These are phyloP conservation scores for Hippophae gyantsensis DNA, from an alignment of 306 rosid species.

Conservation along the genomic window DNA sequence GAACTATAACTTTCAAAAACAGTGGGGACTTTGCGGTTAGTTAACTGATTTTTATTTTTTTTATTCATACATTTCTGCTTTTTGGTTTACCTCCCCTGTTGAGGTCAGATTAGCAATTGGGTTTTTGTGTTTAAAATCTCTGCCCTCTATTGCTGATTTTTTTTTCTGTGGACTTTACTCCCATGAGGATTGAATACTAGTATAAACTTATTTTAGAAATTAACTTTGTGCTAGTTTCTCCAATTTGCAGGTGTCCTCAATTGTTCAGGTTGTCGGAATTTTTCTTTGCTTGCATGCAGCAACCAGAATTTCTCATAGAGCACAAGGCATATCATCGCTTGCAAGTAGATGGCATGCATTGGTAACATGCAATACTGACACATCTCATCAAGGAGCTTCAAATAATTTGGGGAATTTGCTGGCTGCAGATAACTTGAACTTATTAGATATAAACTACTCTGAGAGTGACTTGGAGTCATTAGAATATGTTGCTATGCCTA, in stretches of 20 bases:
- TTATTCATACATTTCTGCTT: not conserved
- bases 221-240: not conserved
- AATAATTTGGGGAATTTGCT: constrained; percentile 31
- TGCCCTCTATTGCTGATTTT: no score
- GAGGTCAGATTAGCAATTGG: no score
- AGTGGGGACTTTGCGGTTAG: constrained; percentile 90
- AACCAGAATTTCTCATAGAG: constrained; percentile 75
- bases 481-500: constrained; percentile 37
- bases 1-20: constrained; percentile 37
- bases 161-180: no score
- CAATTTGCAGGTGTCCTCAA: constrained; percentile 50
- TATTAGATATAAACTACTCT: constrained; percentile 39
- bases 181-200: no score
- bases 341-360: constrained; percentile 85
- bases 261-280: constrained; percentile 80
- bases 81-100: not conserved
- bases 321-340: constrained; percentile 56
- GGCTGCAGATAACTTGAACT: constrained; percentile 29
- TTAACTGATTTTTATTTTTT: constrained; percentile 13
- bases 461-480: constrained; percentile 67
- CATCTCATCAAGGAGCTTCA: constrained; percentile 36
- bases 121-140: no score
- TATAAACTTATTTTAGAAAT: no score
- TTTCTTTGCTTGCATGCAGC: constrained; percentile 69
- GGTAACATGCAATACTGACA: constrained; percentile 44